A percentile compares a stretch with the other conserved stretches of the same genome.
phyloP scores from a whole-genome alignment of 345 rosid genomes.

The Acer saccharum region DNA sequence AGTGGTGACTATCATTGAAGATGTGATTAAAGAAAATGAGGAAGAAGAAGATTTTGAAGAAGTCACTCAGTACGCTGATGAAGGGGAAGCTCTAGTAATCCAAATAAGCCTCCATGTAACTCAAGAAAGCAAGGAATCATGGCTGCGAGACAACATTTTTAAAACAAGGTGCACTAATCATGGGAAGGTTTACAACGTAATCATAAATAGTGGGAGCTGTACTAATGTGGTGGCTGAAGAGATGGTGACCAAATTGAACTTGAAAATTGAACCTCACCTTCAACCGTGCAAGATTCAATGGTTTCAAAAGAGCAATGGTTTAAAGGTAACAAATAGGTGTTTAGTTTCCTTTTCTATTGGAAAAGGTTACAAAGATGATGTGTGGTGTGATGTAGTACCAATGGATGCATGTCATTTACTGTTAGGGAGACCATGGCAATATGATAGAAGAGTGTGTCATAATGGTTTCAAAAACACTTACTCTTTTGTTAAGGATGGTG shows the following conservation, averaged over 20 bases:
- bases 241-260: neutral
- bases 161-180: neutral
- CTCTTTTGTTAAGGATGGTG: neutral
- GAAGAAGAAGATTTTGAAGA: neutral
- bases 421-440: too few species aligned
- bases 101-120: neutral
- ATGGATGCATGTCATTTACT: neutral
- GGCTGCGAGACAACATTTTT: neutral
- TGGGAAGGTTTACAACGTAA: neutral
- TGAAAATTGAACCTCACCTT: neutral
- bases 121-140: neutral
- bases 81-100: neutral
- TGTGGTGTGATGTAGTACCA: neutral
- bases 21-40: neutral
- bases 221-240: neutral
- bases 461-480: neutral
- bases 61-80: neutral
- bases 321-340: neutral
- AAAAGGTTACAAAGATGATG: neutral
- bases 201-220: neutral
- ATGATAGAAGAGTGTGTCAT: neutral
- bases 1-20: too few species aligned
- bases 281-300: neutral
- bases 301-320: neutral
- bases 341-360: neutral